Conservation (phyloP, 23 red algal genomes). For the Gracilaria domingensis region DNA sequence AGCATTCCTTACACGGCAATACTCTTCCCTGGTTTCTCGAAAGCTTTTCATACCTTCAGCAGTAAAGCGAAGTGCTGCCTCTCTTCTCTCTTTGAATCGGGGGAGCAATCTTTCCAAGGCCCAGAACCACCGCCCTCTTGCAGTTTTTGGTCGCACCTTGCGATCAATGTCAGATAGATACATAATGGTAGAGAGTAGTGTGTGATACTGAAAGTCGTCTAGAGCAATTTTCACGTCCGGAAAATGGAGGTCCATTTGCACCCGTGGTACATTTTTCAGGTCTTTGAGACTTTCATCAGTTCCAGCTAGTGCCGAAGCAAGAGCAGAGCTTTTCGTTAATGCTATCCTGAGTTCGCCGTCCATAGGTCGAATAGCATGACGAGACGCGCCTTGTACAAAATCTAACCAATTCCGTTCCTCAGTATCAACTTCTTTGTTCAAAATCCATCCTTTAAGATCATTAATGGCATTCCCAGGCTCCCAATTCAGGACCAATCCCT, state of each 20-base stretch:
- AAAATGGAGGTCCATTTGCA: slow-evolving; percentile 76
- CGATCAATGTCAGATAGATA: slow-evolving; percentile 79
- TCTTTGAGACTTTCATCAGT: slow-evolving; percentile 37
- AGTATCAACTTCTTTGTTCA: slow-evolving; percentile 26
- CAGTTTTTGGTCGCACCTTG: slow-evolving; percentile 69
- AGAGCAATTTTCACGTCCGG: slow-evolving; percentile 67
- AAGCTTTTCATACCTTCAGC: slow-evolving; percentile 51
- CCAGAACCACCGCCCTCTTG: slow-evolving; percentile 78
- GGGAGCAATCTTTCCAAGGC: slow-evolving; percentile 80
- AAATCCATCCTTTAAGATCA: slow-evolving; percentile 38
- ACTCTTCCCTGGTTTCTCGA: slow-evolving; percentile 66
- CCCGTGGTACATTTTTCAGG: slow-evolving; percentile 41
- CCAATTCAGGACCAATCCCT: slow-evolving; percentile 69
- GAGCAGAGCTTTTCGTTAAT: slow-evolving; percentile 53
- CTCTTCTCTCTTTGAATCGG: slow-evolving; percentile 71
- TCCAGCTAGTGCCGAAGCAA: slow-evolving; percentile 52
- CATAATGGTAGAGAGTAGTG: slow-evolving; percentile 72
- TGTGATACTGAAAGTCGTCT: slow-evolving; percentile 85
- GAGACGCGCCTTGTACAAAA: slow-evolving; percentile 38
- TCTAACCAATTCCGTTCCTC: slow-evolving; percentile 22
- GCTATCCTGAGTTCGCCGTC: slow-evolving; percentile 63
- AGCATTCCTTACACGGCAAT: slow-evolving; percentile 56
- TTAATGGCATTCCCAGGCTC: slow-evolving; percentile 63
- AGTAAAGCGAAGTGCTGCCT: slow-evolving; percentile 59
- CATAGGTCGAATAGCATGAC: slow-evolving; percentile 72